Percentiles rank a stretch among this genome's conserved stretches.
phyloP scores from a whole-genome alignment of 2,329 filamentous ascomycete species.

The Exophiala dermatitidis region DNA sequence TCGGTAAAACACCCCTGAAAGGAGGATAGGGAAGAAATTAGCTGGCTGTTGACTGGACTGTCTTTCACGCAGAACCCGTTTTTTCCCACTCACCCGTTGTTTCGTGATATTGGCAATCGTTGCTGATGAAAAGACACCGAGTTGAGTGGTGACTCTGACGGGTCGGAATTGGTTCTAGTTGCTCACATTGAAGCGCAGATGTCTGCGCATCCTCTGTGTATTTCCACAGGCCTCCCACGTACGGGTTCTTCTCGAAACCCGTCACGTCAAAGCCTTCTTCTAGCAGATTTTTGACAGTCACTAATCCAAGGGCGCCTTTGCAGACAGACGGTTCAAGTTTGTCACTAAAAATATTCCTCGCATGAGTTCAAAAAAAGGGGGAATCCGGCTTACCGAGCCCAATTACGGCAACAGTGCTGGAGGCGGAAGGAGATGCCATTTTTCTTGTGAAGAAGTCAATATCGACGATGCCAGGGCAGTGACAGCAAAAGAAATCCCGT shows the following conservation, averaged over 20 bases:
- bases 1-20: conserved; percentile 20
- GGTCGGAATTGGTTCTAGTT: not conserved
- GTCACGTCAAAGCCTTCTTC: conserved; percentile 42
- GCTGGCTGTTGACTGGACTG: not conserved
- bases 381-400: too few species aligned
- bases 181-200: conserved; percentile 12
- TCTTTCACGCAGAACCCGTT: not conserved
- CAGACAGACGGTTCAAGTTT: too few species aligned
- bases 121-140: not conserved
- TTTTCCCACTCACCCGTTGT: conserved; percentile 5
- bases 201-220: conserved; percentile 32
- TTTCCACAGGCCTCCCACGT: conserved; percentile 42
- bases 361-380: too few species aligned
- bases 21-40: too few species aligned
- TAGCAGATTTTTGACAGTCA: conserved; percentile 39
- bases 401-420: too few species aligned
- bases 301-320: conserved; percentile 32
- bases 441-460: too few species aligned
- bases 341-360: too few species aligned
- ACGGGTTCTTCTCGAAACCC: conserved; percentile 39
- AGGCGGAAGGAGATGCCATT: too few species aligned
- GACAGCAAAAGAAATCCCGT: too few species aligned
- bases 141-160: not conserved
- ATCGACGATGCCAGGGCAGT: too few species aligned
- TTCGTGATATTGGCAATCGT: conserved; percentile 17